phyloP scores from a whole-genome alignment of 1,284 basidiomycete genomes.

The Cryptococcus sp. region DNA sequence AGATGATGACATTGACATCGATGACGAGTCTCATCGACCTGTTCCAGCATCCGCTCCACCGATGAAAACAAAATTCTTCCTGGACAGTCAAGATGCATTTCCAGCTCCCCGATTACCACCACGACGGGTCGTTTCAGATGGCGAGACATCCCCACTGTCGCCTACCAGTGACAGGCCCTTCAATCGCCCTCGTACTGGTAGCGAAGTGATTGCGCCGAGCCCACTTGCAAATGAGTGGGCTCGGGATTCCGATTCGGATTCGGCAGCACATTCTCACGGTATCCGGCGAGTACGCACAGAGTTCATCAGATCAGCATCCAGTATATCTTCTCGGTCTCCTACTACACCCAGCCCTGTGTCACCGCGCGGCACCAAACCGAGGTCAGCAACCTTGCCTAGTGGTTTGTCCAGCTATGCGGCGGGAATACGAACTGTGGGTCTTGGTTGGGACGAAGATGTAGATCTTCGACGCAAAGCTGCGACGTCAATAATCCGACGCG shows the following conservation, averaged over 20 bases:
- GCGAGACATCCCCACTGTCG: constrained; percentile 1
- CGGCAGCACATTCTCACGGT: constrained; percentile 6
- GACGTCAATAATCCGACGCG: constrained; percentile 15
- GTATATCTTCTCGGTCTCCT: constrained; percentile 9
- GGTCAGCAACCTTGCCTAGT: constrained; percentile 43
- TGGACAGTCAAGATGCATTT: constrained; percentile 14
- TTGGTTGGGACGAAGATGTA: constrained; percentile 30
- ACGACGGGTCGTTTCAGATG: not conserved
- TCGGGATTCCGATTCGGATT: constrained; percentile 19
- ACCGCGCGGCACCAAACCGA: constrained; percentile 21
- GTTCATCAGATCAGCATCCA: constrained; percentile 11
- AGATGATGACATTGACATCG: constrained; percentile 2
- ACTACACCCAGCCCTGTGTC: not conserved
- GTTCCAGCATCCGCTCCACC: constrained; percentile 37
- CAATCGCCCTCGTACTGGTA: constrained; percentile 28
- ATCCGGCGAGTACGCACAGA: constrained; percentile 34
- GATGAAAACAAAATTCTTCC: constrained; percentile 45
- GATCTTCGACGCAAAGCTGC: constrained; percentile 32
- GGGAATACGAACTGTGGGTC: not conserved
- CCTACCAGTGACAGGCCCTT: constrained; percentile 3
- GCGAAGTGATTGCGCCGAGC: constrained; percentile 45
- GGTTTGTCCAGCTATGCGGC: constrained; percentile 1
- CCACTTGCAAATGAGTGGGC: constrained; percentile 47
- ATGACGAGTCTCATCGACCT: constrained; percentile 2
- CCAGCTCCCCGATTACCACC: not conserved